phyloP scores from a whole-genome alignment of 2,329 filamentous ascomycete genomes.

The Zymoseptoria pseudotritici region DNA sequence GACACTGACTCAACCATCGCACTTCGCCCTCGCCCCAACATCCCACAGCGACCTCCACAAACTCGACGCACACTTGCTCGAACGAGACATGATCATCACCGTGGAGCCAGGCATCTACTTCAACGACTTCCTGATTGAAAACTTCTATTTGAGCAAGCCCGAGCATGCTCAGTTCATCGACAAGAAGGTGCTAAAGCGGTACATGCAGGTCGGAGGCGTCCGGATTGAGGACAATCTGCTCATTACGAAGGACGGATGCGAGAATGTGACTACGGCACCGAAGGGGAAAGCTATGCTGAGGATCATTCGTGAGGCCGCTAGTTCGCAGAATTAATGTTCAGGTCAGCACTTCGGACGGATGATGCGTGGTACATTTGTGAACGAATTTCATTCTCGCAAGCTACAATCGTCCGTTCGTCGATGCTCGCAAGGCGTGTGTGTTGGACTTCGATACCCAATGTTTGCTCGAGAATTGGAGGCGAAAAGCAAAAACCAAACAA shows the following conservation, averaged over 20 bases:
- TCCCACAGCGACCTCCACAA: constrained; percentile 3
- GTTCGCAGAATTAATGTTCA: background rate
- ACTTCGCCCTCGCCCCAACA: constrained; percentile 1
- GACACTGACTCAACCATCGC: constrained; percentile 31
- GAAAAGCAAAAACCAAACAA: background rate
- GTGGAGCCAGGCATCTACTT: constrained; percentile 89
- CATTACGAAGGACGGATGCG: constrained; percentile 67
- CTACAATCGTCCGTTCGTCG: background rate
- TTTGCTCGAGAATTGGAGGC: background rate
- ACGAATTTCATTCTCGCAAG: background rate
- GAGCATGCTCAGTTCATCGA: constrained; percentile 58
- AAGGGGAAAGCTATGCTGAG: constrained; percentile 39
- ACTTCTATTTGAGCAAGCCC: constrained; percentile 54
- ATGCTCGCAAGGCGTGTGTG: background rate
- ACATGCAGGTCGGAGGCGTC: constrained; percentile 75
- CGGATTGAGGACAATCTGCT: constrained; percentile 84
- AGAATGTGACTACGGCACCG: constrained; percentile 74
- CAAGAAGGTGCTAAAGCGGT: constrained; percentile 54
- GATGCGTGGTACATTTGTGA: background rate
- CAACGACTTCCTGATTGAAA: constrained; percentile 62
- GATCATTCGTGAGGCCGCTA: constrained; percentile 16
- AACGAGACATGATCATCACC: constrained; percentile 73
- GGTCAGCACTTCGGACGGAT: background rate
- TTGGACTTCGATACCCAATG: background rate
- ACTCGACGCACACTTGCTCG: constrained; percentile 16